Conservation (phyloP, 1,139 yeast species). For the Blastobotrys niveus region DNA sequence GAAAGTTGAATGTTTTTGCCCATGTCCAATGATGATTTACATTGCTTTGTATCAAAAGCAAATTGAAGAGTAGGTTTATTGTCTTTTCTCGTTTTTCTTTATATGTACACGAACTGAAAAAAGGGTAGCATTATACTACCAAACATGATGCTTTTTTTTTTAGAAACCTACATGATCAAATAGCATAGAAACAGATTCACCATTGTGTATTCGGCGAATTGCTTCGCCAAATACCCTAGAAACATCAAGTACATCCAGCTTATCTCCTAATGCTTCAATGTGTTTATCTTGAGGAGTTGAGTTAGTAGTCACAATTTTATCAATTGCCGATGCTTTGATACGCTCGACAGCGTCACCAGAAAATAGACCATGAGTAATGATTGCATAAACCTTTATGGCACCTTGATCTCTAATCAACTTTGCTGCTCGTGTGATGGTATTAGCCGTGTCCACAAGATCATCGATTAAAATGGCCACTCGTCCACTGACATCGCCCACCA, state of each 20-base stretch:
- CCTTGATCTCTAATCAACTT: slow-evolving; percentile 88
- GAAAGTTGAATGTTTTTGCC: too few species aligned
- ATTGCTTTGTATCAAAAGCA: too few species aligned
- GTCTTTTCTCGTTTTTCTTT: slow-evolving; percentile 5
- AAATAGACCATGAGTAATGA: slow-evolving; percentile 89
- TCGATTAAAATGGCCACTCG: slow-evolving; percentile 83
- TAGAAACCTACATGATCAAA: slow-evolving; percentile 56
- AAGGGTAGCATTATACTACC: not conserved
- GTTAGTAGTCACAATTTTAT: slow-evolving; percentile 85
- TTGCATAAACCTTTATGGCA: slow-evolving; percentile 76
- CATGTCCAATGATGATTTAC: too few species aligned
- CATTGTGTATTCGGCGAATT: slow-evolving; percentile 90
- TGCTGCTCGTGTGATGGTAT: slow-evolving; percentile 89
- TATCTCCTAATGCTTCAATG: slow-evolving; percentile 45
- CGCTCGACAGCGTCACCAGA: slow-evolving; percentile 85
- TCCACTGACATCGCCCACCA: slow-evolving; percentile 86
- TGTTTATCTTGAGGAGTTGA: slow-evolving; percentile 78
- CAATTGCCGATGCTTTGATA: slow-evolving; percentile 64
- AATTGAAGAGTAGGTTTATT: too few species aligned
- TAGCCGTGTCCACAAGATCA: slow-evolving; percentile 90
- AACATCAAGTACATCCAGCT: slow-evolving; percentile 79
- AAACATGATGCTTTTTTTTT: not conserved
- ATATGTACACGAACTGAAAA: not conserved
- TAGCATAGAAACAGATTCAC: slow-evolving; percentile 90
- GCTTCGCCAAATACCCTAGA: slow-evolving; percentile 89